Percentiles rank a stretch among this genome's conserved stretches.
phyloP scores from a whole-genome alignment of 78 protist genomes.

The Planoprotostelium fungivorum region DNA sequence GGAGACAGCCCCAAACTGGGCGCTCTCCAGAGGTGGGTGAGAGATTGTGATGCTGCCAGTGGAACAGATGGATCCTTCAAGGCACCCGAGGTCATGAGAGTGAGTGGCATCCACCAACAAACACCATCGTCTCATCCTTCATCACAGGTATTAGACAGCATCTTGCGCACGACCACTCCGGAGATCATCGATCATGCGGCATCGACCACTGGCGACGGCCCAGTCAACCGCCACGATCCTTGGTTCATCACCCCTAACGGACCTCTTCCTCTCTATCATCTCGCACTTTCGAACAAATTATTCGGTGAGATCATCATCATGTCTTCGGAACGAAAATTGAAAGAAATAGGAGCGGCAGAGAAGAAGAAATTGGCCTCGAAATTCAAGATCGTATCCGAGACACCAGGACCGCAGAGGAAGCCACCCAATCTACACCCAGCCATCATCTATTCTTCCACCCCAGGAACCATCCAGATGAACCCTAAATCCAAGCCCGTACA shows the following conservation, averaged over 20 bases:
- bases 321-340: neutral
- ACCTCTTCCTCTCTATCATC: neutral
- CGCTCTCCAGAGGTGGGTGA: constrained; percentile 15
- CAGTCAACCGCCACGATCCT: neutral
- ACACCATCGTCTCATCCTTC: too few relatives aligned
- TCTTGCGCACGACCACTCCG: neutral
- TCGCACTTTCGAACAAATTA: neutral
- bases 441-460: neutral
- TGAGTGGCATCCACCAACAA: neutral
- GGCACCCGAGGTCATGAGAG: neutral
- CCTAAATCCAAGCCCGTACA: neutral
- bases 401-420: neutral
- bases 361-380: neutral
- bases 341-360: neutral
- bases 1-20: constrained; percentile 11
- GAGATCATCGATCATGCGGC: neutral
- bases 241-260: neutral
- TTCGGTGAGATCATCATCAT: neutral
- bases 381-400: neutral
- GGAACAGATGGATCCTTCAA: neutral
- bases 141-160: neutral
- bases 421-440: neutral
- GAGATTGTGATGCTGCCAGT: constrained; percentile 6
- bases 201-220: neutral
- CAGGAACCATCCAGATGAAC: neutral